Evolutionary conservation across 257 asterid genomes (phyloP).

Genomic region (Echites panduratus): DNA sequence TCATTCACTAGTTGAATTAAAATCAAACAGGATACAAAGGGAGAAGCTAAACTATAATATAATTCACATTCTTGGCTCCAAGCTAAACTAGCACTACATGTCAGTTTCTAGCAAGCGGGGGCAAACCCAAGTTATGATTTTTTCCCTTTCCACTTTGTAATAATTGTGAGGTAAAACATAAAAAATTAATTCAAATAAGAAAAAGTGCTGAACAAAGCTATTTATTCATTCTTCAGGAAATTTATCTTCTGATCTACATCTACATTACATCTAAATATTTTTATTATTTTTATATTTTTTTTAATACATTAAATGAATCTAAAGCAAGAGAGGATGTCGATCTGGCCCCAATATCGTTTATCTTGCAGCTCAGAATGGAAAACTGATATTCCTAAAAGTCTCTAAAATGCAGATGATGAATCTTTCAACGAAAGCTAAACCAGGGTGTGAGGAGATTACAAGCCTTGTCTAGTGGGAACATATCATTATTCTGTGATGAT

Average conservation of each 20-base stretch:
- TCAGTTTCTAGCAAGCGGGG: too few relatives aligned
- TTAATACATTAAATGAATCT: background rate
- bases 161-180: too few relatives aligned
- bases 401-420: background rate
- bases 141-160: too few relatives aligned
- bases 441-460: constrained; percentile 27
- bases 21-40: background rate
- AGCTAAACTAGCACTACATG: too few relatives aligned
- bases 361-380: background rate
- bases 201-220: too few relatives aligned
- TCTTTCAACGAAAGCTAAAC: background rate
- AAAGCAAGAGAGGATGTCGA: background rate
- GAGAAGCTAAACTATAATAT: too few relatives aligned
- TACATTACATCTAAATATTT: too few relatives aligned
- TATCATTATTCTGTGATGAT: constrained; percentile 49
- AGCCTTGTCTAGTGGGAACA: constrained; percentile 50
- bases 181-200: too few relatives aligned
- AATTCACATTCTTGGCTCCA: background rate
- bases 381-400: background rate
- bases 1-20: background rate
- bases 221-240: too few relatives aligned
- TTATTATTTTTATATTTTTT: too few relatives aligned
- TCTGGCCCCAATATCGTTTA: background rate
- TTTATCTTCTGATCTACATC: too few relatives aligned
- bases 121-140: too few relatives aligned